phyloP scores from a whole-genome alignment of 257 asterid species.

The Avicennia marina region DNA sequence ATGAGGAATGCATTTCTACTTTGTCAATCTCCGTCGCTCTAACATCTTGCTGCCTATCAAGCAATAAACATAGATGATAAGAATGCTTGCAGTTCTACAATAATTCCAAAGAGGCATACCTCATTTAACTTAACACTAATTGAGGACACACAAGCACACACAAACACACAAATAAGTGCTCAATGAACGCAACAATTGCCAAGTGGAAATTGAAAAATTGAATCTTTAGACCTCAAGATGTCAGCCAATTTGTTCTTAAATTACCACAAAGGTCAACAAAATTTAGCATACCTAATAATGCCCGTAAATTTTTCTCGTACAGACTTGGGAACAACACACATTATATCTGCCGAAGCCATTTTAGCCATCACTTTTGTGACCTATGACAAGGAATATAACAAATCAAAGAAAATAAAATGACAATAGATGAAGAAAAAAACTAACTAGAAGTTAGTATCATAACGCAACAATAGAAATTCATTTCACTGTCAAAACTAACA shows the following conservation, averaged over 20 bases:
- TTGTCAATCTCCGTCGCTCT: slow-evolving; percentile 97
- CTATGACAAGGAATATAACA: slow-evolving; percentile 32
- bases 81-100: too few species aligned
- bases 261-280: too few species aligned
- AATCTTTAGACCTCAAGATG: too few species aligned
- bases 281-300: slow-evolving; percentile 57
- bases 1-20: slow-evolving; percentile 86
- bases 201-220: too few species aligned
- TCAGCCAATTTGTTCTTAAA: too few species aligned
- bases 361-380: slow-evolving; percentile 90
- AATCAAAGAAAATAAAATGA: background rate
- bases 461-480: background rate
- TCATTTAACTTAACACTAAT: too few species aligned
- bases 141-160: too few species aligned
- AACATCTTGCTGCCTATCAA: slow-evolving; percentile 90
- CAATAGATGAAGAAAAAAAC: background rate
- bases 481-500: background rate
- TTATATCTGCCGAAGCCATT: slow-evolving; percentile 79
- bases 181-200: too few species aligned
- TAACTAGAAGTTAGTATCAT: background rate
- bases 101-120: too few species aligned
- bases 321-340: slow-evolving; percentile 83
- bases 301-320: slow-evolving; percentile 81
- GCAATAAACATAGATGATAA: too few species aligned
- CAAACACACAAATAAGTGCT: too few species aligned